Conservation (phyloP, 2,329 filamentous ascomycete species). For the Dichotomopilus funicola region DNA sequence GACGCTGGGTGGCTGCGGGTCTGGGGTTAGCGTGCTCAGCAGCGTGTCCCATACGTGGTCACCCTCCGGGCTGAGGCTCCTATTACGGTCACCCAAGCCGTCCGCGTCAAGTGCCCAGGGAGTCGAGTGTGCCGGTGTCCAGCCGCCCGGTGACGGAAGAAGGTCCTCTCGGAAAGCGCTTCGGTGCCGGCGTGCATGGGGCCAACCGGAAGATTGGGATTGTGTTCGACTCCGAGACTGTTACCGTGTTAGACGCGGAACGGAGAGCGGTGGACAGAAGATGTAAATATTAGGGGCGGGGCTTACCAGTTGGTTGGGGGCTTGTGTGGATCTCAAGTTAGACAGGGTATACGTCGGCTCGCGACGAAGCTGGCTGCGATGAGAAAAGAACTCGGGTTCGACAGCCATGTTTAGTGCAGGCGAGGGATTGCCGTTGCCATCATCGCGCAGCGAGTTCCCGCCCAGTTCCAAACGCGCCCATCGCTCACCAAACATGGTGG, state of each 20-base stretch:
- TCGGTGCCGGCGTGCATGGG: not conserved
- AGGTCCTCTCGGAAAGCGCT: not conserved
- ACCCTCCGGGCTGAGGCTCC: conserved; percentile 69
- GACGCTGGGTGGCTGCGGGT: conserved; percentile 71
- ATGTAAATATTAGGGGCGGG: not conserved
- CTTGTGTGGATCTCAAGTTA: conserved; percentile 19
- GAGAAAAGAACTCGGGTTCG: conserved; percentile 14
- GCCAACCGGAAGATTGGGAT: not conserved
- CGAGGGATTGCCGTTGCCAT: conserved; percentile 1
- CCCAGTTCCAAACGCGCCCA: conserved; percentile 25
- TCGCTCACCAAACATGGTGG: conserved; percentile 22
- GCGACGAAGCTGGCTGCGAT: conserved; percentile 1
- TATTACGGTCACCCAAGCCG: conserved; percentile 76
- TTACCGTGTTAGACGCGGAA: conserved; percentile 5
- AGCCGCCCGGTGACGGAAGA: not conserved
- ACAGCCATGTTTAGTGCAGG: conserved; percentile 13
- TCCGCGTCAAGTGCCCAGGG: conserved; percentile 36
- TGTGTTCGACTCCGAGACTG: conserved; percentile 12
- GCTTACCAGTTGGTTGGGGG: conserved; percentile 13
- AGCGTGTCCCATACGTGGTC: conserved; percentile 72
- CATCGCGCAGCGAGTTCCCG: conserved; percentile 13
- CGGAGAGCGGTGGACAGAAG: not conserved
- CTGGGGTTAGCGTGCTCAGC: conserved; percentile 70
- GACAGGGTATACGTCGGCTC: conserved; percentile 19
- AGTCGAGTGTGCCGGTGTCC: not conserved